A percentile compares a stretch with the other conserved stretches of the same genome.
Conservation (phyloP, 1,139 yeast species). For the Blastobotrys petasosporus region DNA sequence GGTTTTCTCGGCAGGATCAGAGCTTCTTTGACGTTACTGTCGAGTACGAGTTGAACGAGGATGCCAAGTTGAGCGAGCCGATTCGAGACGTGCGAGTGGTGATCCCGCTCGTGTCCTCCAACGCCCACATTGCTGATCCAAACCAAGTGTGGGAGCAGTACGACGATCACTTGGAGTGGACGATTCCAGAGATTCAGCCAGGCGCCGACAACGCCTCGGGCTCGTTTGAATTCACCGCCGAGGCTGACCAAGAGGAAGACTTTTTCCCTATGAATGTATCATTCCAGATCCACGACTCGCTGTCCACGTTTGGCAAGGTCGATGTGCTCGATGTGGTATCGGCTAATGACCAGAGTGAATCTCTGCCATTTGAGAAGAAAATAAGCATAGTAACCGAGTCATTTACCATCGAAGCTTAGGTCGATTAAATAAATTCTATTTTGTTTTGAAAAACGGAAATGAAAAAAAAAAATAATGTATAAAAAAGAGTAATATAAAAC, state of each 20-base stretch:
- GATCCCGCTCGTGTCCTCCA: slow-evolving; percentile 57
- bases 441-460: background rate
- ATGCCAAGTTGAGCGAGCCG: slow-evolving; percentile 39
- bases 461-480: too few relatives aligned
- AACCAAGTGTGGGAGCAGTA: slow-evolving; percentile 33
- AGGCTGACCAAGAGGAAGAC: slow-evolving; percentile 71
- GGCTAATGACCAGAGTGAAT: slow-evolving; percentile 36
- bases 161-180: slow-evolving; percentile 38
- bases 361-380: slow-evolving; percentile 68
- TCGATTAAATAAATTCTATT: slow-evolving; percentile 11
- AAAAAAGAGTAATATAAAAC: background rate
- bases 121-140: slow-evolving; percentile 46
- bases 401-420: slow-evolving; percentile 45
- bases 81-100: slow-evolving; percentile 55
- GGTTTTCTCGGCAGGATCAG: slow-evolving; percentile 65
- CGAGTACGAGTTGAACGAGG: slow-evolving; percentile 67
- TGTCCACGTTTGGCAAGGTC: slow-evolving; percentile 41
- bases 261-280: slow-evolving; percentile 80
- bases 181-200: slow-evolving; percentile 36
- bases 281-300: slow-evolving; percentile 38
- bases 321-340: slow-evolving; percentile 42
- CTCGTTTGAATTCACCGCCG: slow-evolving; percentile 72
- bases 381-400: slow-evolving; percentile 58
- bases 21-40: slow-evolving; percentile 67
- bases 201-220: slow-evolving; percentile 47